A percentile compares a stretch with the other conserved stretches of the same genome.
Conservation (phyloP, 1,284 basidiomycete genomes). For the Ustilago crameri region DNA sequence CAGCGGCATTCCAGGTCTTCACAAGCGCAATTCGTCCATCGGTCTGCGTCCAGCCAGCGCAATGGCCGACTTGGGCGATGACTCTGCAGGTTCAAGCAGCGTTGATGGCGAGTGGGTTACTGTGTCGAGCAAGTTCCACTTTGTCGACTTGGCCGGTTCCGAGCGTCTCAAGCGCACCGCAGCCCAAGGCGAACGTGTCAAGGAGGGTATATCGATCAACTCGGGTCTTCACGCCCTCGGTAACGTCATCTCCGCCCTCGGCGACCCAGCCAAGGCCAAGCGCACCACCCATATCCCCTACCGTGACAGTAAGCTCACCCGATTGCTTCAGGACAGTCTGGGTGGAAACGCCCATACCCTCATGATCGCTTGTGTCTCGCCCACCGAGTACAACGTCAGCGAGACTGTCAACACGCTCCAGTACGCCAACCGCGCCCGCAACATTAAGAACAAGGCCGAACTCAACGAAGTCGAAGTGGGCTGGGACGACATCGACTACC, state of each 20-base stretch:
- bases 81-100: slow-evolving; percentile 8
- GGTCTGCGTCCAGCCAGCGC: slow-evolving; percentile 48
- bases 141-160: slow-evolving; percentile 95
- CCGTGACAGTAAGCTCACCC: slow-evolving; percentile 95
- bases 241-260: slow-evolving; percentile 96
- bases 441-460: slow-evolving; percentile 94
- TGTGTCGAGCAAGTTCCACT: slow-evolving; percentile 95
- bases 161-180: slow-evolving; percentile 76
- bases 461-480: slow-evolving; percentile 95
- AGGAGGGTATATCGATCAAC: slow-evolving; percentile 87
- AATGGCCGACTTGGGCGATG: slow-evolving; percentile 22
- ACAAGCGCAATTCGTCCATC: slow-evolving; percentile 30
- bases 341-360: slow-evolving; percentile 97
- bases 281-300: slow-evolving; percentile 83
- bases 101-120: slow-evolving; percentile 74
- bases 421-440: slow-evolving; percentile 95
- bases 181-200: slow-evolving; percentile 87
- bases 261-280: slow-evolving; percentile 80
- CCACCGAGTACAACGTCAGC: slow-evolving; percentile 91
- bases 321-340: slow-evolving; percentile 93
- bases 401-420: slow-evolving; percentile 98
- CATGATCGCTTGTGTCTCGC: slow-evolving; percentile 98
- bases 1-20: slow-evolving; percentile 38
- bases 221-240: slow-evolving; percentile 94
- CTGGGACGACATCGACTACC: slow-evolving; percentile 97